Percentiles rank a stretch among this genome's conserved stretches.
phyloP scores from a whole-genome alignment of 2,329 filamentous ascomycete species.

The Exophiala bonariae region DNA sequence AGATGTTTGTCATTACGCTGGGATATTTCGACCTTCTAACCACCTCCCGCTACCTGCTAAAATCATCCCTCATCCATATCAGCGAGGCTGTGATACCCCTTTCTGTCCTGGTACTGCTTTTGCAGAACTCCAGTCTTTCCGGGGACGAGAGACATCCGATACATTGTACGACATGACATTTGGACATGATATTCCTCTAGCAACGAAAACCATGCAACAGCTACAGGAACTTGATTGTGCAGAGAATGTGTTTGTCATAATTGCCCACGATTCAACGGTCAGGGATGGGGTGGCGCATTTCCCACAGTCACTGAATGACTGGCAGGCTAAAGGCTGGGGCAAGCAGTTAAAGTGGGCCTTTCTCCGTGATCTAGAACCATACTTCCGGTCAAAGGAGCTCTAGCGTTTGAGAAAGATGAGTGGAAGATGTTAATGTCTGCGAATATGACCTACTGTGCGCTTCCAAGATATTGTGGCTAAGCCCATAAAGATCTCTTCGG shows the following conservation, averaged over 20 bases:
- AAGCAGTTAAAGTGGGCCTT: constrained; percentile 10
- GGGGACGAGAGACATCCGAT: constrained; percentile 7
- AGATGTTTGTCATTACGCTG: constrained; percentile 10
- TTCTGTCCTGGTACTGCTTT: constrained; percentile 11
- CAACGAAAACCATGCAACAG: constrained; percentile 6
- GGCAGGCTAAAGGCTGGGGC: constrained; percentile 15
- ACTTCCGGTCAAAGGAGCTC: constrained; percentile 8
- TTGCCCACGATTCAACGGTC: constrained; percentile 33
- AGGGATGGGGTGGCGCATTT: constrained; percentile 26
- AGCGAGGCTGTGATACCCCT: background rate
- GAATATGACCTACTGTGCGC: too few relatives aligned
- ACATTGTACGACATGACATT: constrained; percentile 14
- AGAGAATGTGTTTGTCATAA: constrained; percentile 30
- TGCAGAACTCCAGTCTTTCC: constrained; percentile 5
- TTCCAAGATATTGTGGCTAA: too few relatives aligned
- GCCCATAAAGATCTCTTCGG: too few relatives aligned
- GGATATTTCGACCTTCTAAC: constrained; percentile 6
- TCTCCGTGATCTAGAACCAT: constrained; percentile 9
- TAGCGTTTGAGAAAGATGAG: too few relatives aligned
- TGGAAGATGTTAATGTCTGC: too few relatives aligned
- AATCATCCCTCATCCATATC: constrained; percentile 10
- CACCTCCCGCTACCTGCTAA: constrained; percentile 6
- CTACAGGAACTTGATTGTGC: constrained; percentile 31
- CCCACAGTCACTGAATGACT: constrained; percentile 11
- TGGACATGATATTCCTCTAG: constrained; percentile 13